A percentile compares a stretch with the other conserved stretches of the same genome.
Evolutionary conservation across 805 yeast genomes (phyloP).

Genomic region (Candida taoyuanica): DNA sequence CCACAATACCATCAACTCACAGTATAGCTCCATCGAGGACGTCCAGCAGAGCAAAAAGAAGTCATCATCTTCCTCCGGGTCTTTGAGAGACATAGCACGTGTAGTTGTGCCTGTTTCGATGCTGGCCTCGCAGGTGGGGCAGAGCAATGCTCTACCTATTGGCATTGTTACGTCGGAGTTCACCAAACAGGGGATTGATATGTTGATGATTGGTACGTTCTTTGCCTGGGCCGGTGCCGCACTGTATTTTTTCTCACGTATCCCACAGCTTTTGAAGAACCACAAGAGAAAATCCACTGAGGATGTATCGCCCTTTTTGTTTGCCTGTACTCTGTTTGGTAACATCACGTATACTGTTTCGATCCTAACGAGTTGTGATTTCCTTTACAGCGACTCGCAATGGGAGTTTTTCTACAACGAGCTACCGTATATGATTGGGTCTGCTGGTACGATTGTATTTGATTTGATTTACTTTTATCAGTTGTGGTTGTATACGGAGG

Average conservation of each 20-base stretch:
- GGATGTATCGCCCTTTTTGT: constrained; percentile 78
- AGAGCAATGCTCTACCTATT: constrained; percentile 20
- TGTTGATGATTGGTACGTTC: constrained; percentile 34
- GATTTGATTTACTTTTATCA: constrained; percentile 71
- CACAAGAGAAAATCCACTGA: constrained; percentile 75
- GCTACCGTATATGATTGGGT: constrained; percentile 78
- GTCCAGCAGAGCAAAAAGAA: constrained; percentile 4
- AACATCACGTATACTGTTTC: constrained; percentile 74
- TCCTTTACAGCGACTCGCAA: constrained; percentile 35
- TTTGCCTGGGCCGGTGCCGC: constrained; percentile 79
- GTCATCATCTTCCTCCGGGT: constrained; percentile 1
- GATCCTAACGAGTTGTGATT: constrained; percentile 61
- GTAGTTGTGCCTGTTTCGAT: constrained; percentile 23
- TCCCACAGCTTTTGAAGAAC: constrained; percentile 83
- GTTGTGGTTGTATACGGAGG: constrained; percentile 32
- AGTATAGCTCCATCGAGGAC: constrained; percentile 3
- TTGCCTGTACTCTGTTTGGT: constrained; percentile 73
- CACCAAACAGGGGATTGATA: neutral
- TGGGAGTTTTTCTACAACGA: constrained; percentile 56
- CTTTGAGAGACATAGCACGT: constrained; percentile 11
- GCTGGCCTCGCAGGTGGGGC: constrained; percentile 26
- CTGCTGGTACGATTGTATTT: constrained; percentile 79
- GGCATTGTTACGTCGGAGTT: constrained; percentile 3
- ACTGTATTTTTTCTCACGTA: constrained; percentile 70
- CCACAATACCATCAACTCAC: constrained; percentile 16